A percentile compares a stretch with the other conserved stretches of the same genome.
Evolutionary conservation across 805 yeast genomes (phyloP).

Genomic region (Pichia sporocuriosa): DNA sequence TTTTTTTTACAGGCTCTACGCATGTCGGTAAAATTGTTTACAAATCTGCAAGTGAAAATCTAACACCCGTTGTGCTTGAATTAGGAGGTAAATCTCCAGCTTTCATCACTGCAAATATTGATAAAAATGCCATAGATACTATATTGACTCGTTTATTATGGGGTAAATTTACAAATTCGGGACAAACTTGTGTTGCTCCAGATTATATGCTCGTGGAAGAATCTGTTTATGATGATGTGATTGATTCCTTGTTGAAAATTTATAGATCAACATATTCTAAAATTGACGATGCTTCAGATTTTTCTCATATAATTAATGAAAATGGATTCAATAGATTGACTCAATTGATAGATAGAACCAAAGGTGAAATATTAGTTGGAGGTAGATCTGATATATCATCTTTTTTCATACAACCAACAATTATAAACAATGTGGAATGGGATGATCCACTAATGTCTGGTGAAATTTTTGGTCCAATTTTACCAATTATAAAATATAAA

Average conservation of each 20-base stretch:
- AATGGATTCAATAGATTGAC: slow-evolving; percentile 44
- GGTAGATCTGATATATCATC: slow-evolving; percentile 33
- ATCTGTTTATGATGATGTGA: slow-evolving; percentile 38
- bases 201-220: slow-evolving; percentile 75
- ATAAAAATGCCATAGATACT: slow-evolving; percentile 32
- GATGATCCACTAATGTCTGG: slow-evolving; percentile 65
- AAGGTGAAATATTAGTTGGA: slow-evolving; percentile 47
- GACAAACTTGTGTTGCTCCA: slow-evolving; percentile 88
- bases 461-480: slow-evolving; percentile 81
- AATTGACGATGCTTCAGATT: slow-evolving; percentile 33
- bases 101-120: slow-evolving; percentile 37
- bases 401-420: slow-evolving; percentile 63
- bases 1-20: slow-evolving; percentile 79
- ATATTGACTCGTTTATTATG: slow-evolving; percentile 60
- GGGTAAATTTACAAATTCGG: slow-evolving; percentile 75
- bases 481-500: slow-evolving; percentile 59
- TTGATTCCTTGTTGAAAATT: slow-evolving; percentile 23
- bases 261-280: slow-evolving; percentile 31
- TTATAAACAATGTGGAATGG: slow-evolving; percentile 57
- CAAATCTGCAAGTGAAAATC: slow-evolving; percentile 71
- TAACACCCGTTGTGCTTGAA: slow-evolving; percentile 78
- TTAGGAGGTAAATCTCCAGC: slow-evolving; percentile 92
- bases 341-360: slow-evolving; percentile 37
- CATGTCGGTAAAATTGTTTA: slow-evolving; percentile 73
- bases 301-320: slow-evolving; percentile 55